These are phyloP conservation scores for Lasiosphaeriaceae sp. DNA, from an alignment of 495 filamentous ascomycete species.

Conservation along the genomic window DNA sequence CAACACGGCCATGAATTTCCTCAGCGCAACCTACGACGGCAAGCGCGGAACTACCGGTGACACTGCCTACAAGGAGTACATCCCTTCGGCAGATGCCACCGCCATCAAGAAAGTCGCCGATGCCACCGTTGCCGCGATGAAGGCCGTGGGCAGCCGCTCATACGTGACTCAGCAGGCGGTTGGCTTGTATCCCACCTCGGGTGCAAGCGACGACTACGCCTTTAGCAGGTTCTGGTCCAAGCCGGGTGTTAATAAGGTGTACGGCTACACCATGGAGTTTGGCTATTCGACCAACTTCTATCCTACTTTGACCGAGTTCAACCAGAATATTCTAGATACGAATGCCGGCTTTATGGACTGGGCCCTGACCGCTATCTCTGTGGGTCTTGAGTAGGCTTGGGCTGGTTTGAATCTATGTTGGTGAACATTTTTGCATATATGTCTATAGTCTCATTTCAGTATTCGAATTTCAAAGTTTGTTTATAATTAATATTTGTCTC, in stretches of 20 bases:
- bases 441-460: too few species aligned
- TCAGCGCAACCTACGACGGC: constrained; percentile 33
- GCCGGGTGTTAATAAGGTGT: constrained; percentile 28
- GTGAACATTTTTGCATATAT: too few species aligned
- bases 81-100: constrained; percentile 21
- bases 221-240: constrained; percentile 27
- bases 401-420: too few species aligned
- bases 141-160: constrained; percentile 17
- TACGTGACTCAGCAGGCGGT: constrained; percentile 31
- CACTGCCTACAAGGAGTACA: constrained; percentile 35
- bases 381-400: constrained; percentile 6
- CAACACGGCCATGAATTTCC: constrained; percentile 30
- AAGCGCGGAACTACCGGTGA: constrained; percentile 33
- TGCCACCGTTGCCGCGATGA: constrained; percentile 28
- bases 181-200: constrained; percentile 34
- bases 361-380: constrained; percentile 12
- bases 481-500: too few species aligned
- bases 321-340: constrained; percentile 32
- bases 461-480: too few species aligned
- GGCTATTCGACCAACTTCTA: constrained; percentile 39
- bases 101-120: constrained; percentile 19
- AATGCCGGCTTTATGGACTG: constrained; percentile 39
- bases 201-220: constrained; percentile 36
- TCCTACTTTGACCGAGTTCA: constrained; percentile 29
- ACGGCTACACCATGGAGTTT: constrained; percentile 42